These are phyloP conservation scores for Rossbeevera mucosa DNA, from an alignment of 768 basidiomycete species.

Conservation along the genomic window DNA sequence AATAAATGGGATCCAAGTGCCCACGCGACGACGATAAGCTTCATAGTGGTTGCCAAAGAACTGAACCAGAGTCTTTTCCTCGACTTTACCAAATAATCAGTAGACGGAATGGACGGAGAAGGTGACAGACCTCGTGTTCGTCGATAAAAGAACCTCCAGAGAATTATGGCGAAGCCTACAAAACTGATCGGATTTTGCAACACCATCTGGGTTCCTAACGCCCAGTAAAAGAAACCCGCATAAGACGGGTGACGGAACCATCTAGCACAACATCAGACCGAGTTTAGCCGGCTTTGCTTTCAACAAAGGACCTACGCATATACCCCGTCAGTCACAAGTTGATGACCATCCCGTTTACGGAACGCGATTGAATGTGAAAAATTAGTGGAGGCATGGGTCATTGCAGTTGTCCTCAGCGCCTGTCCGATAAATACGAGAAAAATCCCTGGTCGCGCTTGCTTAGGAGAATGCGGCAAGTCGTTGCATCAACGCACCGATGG, in stretches of 20 bases:
- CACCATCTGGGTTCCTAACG: conserved; percentile 86
- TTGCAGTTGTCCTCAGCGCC: conserved; percentile 78
- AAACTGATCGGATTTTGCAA: conserved; percentile 83
- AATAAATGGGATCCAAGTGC: conserved; percentile 87
- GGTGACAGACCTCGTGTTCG: conserved; percentile 69
- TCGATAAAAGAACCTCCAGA: conserved; percentile 84
- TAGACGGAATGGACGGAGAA: background rate
- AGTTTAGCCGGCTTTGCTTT: background rate
- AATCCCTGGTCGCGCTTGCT: conserved; percentile 46
- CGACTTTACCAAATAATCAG: conserved; percentile 45
- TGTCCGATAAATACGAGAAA: conserved; percentile 67
- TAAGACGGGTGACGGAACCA: conserved; percentile 92
- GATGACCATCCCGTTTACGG: conserved; percentile 67
- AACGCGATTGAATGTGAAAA: conserved; percentile 89
- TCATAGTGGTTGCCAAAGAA: conserved; percentile 93
- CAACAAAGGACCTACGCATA: conserved; percentile 59
- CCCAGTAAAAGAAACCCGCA: conserved; percentile 98
- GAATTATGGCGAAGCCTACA: conserved; percentile 54
- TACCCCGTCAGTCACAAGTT: conserved; percentile 82
- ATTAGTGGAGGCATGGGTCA: conserved; percentile 91
- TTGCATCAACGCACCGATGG: conserved; percentile 44
- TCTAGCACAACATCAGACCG: conserved; percentile 3
- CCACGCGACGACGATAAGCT: conserved; percentile 67
- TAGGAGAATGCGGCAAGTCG: background rate
- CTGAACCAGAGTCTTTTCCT: conserved; percentile 70